Percentiles rank a stretch among this genome's conserved stretches.
These are phyloP conservation scores for Spathaspora passalidarum DNA, from an alignment of 805 yeast species.

Conservation along the genomic window DNA sequence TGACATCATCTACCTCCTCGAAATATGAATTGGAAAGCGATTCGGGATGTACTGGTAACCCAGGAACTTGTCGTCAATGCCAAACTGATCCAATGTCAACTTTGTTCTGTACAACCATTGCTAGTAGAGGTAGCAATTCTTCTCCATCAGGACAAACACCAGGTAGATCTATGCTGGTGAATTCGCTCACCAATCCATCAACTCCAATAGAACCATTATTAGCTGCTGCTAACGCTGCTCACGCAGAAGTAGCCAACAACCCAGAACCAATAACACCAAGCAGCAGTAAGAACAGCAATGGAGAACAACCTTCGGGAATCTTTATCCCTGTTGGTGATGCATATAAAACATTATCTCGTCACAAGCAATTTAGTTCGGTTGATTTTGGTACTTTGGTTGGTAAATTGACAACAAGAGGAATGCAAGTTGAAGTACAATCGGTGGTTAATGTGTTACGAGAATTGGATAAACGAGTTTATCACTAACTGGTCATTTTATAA, in stretches of 20 bases:
- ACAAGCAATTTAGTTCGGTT: constrained; percentile 68
- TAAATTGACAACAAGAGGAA: constrained; percentile 73
- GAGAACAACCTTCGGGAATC: constrained; percentile 21
- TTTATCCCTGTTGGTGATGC: constrained; percentile 91
- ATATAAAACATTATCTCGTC: constrained; percentile 79
- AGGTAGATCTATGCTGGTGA: background rate
- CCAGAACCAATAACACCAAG: constrained; percentile 16
- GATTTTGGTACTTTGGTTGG: constrained; percentile 75
- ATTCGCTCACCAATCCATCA: constrained; percentile 8
- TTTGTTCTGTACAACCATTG: constrained; percentile 82
- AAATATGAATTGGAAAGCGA: constrained; percentile 9
- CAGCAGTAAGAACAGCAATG: background rate
- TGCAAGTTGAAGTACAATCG: constrained; percentile 88
- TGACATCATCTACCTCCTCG: constrained; percentile 9
- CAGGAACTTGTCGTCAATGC: constrained; percentile 83
- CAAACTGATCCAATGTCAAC: constrained; percentile 86
- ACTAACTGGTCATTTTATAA: constrained; percentile 18
- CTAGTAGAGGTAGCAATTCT: constrained; percentile 37
- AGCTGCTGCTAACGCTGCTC: constrained; percentile 13
- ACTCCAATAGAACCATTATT: constrained; percentile 7
- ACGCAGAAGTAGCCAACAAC: constrained; percentile 12
- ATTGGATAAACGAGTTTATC: constrained; percentile 64
- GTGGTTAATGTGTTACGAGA: constrained; percentile 84
- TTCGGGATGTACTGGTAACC: constrained; percentile 75
- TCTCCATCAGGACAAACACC: constrained; percentile 5